Evolutionary conservation across 169 alveolate species (phyloP), one percentile per base, ranked within the genome.

Genomic region (Plasmodium gonderi): DNA sequence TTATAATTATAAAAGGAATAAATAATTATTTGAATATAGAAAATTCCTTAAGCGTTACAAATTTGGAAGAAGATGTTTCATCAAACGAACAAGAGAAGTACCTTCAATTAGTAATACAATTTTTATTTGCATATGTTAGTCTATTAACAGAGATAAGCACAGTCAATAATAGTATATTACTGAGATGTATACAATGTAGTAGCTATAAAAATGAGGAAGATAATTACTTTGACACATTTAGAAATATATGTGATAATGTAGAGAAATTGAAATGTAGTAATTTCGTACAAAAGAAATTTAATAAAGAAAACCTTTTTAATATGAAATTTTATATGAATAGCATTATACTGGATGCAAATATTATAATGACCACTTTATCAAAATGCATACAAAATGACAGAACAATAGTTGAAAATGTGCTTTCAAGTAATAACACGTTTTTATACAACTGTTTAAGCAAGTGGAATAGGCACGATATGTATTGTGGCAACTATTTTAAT

Each of bases 91-190:
- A 12, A 17, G 31, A 54, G 23, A 3, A 29, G 4, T 64, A 67
- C 29, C 14, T 90, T 40, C 67, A 78, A 78, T 44, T 26, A 64
- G 44, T 49, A 42, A 17, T 90, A 47, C 67, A 42, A 14, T 78
- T 77, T 45, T 65, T 90, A 65, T 77, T 77, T 78, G 83, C 49
- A 26, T 76, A 26, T 68, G 51, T 78, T 26, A 90, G 80, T 79
- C 60, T 90, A 29, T 38, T 90, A 11, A 14, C 78, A 78, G 82
- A 90, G 72, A 67, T 90, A 40, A 44, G 51, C 29, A 33, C 36
- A 20, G 38, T 72, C 36, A 47, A 60, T n/a, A 67, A 44, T 20
- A 40, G n/a, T 23, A 14, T 47, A n/a, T 36, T 83, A 47, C 40
- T 45, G 14, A 8, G n/a, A 45, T 47, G 47, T 23, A 8, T 2